Base-by-base conservation (phyloP, 306 rosid genomes). In the Ormosia semicastrata region DNA sequence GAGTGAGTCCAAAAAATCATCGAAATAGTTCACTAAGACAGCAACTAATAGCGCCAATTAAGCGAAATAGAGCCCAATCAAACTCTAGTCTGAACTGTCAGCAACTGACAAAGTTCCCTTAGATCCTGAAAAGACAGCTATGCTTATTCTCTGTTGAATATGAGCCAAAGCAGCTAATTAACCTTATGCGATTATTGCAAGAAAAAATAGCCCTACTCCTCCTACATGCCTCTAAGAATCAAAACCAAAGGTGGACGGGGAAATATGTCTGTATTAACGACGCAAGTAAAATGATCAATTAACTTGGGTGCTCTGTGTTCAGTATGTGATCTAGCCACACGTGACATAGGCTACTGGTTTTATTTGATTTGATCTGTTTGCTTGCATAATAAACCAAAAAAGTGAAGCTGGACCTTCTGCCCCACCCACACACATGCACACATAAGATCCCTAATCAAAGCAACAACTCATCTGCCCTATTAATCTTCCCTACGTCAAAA, bases 111-210 rank as follows among this genome's bases (percentile, higher is more conserved):
- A 74, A 53, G 34, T 47, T 65, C 52, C 58, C 36, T 81, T 11
- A 40, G 69, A 73, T 73, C 80, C 80, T 49, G 36, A 73, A 81
- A 81, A 81, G 57, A 58, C 85, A 64, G 33, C 60, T 58, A 10
- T 33, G 54, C 7, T 39, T 37, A 40, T 66, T 54, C 46, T 66
- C 4, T 11, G 18, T 18, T 39, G 47, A 56, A 78, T 49, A 54
- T 40, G 36, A 40, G 3, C 52, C 13, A 32, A 73, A 47, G 47
- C 32, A 17, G 12, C 5, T 33, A 17, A 63, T 64, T 33, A 32
- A 5, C 71, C 44, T 32, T 12, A 49, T 30, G 15, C 53, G 3
- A 82, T 83, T 8, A 66, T 4, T 36, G 7, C 8, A 36, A 39
- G 58, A 40, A 2, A 66, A 65, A 66, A 37, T 65, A 29, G 10